A percentile compares a stretch with the other conserved stretches of the same genome.
Evolutionary conservation across 2,329 filamentous ascomycete species (phyloP).

Genomic region (Calonectria pteridis): DNA sequence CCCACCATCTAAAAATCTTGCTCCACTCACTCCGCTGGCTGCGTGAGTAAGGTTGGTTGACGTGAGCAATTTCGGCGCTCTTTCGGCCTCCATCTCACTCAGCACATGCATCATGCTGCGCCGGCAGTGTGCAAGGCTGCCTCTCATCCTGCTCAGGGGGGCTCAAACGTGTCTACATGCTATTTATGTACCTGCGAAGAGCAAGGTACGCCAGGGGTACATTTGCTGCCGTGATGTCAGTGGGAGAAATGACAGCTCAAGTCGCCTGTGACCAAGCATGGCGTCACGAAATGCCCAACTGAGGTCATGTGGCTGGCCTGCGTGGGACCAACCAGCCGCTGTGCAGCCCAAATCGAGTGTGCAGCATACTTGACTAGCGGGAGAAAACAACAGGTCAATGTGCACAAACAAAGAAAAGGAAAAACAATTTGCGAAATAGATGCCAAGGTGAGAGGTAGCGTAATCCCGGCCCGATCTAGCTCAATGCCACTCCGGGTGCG

Average conservation of each 20-base stretch:
- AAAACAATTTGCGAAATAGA: not conserved
- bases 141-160: not conserved
- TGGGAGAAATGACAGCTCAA: slow-evolving; percentile 26
- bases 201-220: slow-evolving; percentile 18
- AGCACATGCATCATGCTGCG: slow-evolving; percentile 24
- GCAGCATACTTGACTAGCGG: not conserved
- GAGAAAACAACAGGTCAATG: not conserved
- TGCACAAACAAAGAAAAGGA: not conserved
- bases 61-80: slow-evolving; percentile 20
- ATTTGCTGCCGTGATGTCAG: slow-evolving; percentile 29
- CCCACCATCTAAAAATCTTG: not conserved
- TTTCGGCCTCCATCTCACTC: slow-evolving; percentile 28
- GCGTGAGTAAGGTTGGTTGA: slow-evolving; percentile 12
- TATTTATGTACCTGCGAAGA: slow-evolving; percentile 27
- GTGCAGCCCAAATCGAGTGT: slow-evolving; percentile 9
- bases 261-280: slow-evolving; percentile 43
- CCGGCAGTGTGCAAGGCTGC: not conserved
- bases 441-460: not conserved
- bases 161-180: not conserved
- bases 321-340: slow-evolving; percentile 24
- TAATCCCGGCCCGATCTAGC: not conserved
- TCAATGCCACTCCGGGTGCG: not conserved
- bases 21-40: not conserved
- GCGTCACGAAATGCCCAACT: slow-evolving; percentile 45
- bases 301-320: slow-evolving; percentile 42